phyloP scores from a whole-genome alignment of 1,284 basidiomycete species.

The Cystobasidium pallidum region DNA sequence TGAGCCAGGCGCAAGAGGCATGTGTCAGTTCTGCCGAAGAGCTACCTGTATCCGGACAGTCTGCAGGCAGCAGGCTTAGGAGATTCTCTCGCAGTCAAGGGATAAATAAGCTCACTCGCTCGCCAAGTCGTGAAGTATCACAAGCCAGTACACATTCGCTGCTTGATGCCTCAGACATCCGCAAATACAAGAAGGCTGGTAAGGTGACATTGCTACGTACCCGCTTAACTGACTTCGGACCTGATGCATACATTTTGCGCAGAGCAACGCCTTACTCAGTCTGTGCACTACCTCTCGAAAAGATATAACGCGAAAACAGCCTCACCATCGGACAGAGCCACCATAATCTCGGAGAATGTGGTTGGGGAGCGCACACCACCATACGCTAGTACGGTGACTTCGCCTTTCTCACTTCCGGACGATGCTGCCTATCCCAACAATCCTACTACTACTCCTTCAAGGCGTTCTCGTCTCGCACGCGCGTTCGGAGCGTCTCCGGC shows the following conservation, averaged over 20 bases:
- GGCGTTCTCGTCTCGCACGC: constrained; percentile 17
- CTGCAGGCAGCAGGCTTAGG: not conserved
- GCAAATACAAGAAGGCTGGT: constrained; percentile 25
- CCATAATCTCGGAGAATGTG: constrained; percentile 1
- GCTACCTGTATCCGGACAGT: not conserved
- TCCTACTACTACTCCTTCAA: constrained; percentile 8
- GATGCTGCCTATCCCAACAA: not conserved
- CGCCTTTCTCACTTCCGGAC: not conserved
- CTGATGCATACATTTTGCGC: not conserved
- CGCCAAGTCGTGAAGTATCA: not conserved
- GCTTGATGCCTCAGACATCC: constrained; percentile 8
- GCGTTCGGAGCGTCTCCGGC: constrained; percentile 13
- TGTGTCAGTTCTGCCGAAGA: not conserved
- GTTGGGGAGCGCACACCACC: constrained; percentile 1
- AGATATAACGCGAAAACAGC: not conserved
- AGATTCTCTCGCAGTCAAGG: not conserved
- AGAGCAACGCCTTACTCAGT: constrained; percentile 19
- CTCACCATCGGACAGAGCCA: not conserved
- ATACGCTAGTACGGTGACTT: not conserved
- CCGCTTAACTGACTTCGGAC: not conserved
- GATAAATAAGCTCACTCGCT: not conserved
- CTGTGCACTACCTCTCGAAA: constrained; percentile 5
- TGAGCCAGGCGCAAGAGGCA: not conserved
- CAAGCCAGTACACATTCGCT: not conserved
- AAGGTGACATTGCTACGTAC: not conserved